These are phyloP conservation scores for Aspergillus cejpii DNA, from an alignment of 2,329 filamentous ascomycete species.

Conservation along the genomic window DNA sequence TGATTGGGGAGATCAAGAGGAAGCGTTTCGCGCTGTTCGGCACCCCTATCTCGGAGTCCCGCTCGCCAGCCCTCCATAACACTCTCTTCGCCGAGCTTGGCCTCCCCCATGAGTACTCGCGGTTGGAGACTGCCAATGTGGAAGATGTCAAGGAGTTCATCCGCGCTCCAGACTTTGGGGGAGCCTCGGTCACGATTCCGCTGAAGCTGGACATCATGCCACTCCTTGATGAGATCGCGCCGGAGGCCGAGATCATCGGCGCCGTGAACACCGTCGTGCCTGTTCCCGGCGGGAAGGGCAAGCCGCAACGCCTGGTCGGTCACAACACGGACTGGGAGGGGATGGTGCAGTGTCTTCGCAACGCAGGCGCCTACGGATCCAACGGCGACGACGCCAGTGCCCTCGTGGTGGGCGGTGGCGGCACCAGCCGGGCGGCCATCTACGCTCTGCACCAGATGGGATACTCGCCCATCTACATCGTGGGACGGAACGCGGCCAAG, in stretches of 20 bases:
- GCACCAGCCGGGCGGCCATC: conserved; percentile 84
- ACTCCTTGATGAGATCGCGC: conserved; percentile 70
- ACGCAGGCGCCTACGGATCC: conserved; percentile 54
- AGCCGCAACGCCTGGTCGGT: conserved; percentile 57
- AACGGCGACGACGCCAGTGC: conserved; percentile 46
- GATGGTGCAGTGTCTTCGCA: conserved; percentile 72
- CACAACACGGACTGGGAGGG: conserved; percentile 96
- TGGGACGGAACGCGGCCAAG: conserved; percentile 68
- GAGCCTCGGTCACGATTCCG: conserved; percentile 91
- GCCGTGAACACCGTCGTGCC: conserved; percentile 92
- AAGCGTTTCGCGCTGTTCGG: conserved; percentile 84
- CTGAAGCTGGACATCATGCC: conserved; percentile 83
- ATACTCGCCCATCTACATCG: conserved; percentile 77
- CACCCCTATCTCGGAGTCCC: conserved; percentile 71
- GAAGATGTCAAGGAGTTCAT: conserved; percentile 60
- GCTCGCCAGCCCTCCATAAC: conserved; percentile 87
- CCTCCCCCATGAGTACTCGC: conserved; percentile 74
- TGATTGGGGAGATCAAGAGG: conserved; percentile 70
- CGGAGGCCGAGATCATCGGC: conserved; percentile 74
- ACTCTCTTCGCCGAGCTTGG: conserved; percentile 68
- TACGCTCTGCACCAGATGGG: conserved; percentile 79
- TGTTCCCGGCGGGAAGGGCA: conserved; percentile 40
- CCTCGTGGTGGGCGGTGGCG: conserved; percentile 83
- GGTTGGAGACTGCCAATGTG: conserved; percentile 64
- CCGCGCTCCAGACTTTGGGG: conserved; percentile 68